A percentile compares a stretch with the other conserved stretches of the same genome.
Conservation (phyloP, 306 rosid genomes). For the Prunus padus region DNA sequence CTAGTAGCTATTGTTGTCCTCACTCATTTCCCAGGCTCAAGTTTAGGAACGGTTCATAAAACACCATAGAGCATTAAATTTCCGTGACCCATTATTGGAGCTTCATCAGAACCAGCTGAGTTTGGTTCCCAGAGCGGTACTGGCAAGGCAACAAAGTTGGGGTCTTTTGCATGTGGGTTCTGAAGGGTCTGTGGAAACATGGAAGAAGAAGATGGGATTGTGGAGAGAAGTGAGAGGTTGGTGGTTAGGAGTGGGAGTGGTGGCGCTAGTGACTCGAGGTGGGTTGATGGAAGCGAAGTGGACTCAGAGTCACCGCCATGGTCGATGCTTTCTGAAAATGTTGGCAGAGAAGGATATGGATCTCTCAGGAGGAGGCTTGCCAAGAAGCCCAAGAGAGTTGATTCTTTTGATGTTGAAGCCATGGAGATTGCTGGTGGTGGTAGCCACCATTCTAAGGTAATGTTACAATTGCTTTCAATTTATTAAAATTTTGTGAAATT, state of each 20-base stretch:
- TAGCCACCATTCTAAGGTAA: slow-evolving; percentile 52
- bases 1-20: not conserved
- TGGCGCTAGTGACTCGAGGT: slow-evolving; percentile 51
- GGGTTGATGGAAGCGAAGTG: slow-evolving; percentile 94
- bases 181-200: slow-evolving; percentile 30
- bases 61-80: not conserved
- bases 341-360: slow-evolving; percentile 54
- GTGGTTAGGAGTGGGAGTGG: slow-evolving; percentile 32
- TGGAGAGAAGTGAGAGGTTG: slow-evolving; percentile 64
- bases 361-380: slow-evolving; percentile 71
- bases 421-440: slow-evolving; percentile 72
- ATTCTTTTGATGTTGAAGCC: slow-evolving; percentile 91
- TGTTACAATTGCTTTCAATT: not conserved
- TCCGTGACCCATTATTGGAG: not conserved
- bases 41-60: not conserved
- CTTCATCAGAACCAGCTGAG: not conserved
- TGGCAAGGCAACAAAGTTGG: not conserved
- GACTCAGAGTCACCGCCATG: slow-evolving; percentile 54
- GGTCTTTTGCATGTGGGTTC: slow-evolving; percentile 27
- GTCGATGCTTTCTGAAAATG: slow-evolving; percentile 39
- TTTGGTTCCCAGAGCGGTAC: not conserved
- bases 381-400: slow-evolving; percentile 80
- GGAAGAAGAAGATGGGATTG: slow-evolving; percentile 58
- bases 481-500: not conserved
- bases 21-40: not conserved